Evolutionary conservation across 306 rosid genomes (phyloP).

Genomic region (Biancaea sappan): DNA sequence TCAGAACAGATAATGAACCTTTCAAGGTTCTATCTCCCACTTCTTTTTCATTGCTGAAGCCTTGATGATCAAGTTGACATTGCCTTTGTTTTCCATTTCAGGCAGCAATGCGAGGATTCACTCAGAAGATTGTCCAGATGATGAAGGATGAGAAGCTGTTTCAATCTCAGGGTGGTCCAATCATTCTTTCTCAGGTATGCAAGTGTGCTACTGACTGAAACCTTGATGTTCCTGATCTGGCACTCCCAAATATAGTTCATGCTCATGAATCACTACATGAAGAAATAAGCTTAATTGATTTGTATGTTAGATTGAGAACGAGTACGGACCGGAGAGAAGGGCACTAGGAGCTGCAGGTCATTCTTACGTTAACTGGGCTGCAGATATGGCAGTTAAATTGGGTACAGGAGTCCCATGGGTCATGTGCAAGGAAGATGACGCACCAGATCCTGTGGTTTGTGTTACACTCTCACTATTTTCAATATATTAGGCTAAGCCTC

Average conservation of each 20-base stretch:
- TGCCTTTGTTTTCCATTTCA: conserved; percentile 29
- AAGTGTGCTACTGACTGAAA: background rate
- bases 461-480: background rate
- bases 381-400: conserved; percentile 89
- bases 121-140: conserved; percentile 88
- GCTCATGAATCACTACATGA: conserved; percentile 10
- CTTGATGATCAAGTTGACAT: background rate
- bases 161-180: conserved; percentile 98
- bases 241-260: background rate
- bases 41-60: background rate
- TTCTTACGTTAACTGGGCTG: conserved; percentile 82
- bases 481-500: background rate
- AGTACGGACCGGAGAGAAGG: conserved; percentile 66
- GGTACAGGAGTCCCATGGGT: conserved; percentile 97
- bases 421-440: conserved; percentile 99
- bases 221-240: conserved; percentile 15
- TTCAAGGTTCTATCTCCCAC: conserved; percentile 62
- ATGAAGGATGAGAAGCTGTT: conserved; percentile 85
- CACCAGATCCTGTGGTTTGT: conserved; percentile 91
- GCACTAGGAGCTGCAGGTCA: conserved; percentile 68
- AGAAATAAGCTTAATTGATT: conserved; percentile 7
- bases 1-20: conserved; percentile 90
- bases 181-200: conserved; percentile 88
- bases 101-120: conserved; percentile 94
- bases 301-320: conserved; percentile 80